Evolutionary conservation across 2,329 filamentous ascomycete species (phyloP).

Genomic region (Camptophora hylomeconis): DNA sequence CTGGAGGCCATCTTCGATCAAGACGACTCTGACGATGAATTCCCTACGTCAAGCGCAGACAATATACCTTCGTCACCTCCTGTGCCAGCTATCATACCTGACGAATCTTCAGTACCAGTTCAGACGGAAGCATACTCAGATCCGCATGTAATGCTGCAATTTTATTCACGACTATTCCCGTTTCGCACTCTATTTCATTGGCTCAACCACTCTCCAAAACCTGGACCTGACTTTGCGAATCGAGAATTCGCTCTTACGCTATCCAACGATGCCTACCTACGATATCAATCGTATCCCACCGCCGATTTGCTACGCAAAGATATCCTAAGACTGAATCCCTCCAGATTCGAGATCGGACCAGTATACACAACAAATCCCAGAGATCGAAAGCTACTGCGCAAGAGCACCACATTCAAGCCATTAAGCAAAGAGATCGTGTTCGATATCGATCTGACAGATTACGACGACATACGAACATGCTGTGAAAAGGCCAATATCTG

Average conservation of each 20-base stretch:
- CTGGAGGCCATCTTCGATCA: conserved; percentile 44
- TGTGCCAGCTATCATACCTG: conserved; percentile 24
- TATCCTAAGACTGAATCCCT: conserved; percentile 73
- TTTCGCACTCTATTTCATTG: conserved; percentile 94
- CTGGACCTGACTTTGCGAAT: conserved; percentile 77
- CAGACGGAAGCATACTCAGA: conserved; percentile 7
- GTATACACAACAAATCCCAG: conserved; percentile 89
- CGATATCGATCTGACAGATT: conserved; percentile 98
- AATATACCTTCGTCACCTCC: conserved; percentile 23
- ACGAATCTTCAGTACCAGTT: conserved; percentile 18
- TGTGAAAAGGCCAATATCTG: conserved; percentile 91
- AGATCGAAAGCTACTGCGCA: conserved; percentile 77
- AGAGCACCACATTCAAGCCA: conserved; percentile 70
- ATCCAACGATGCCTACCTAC: conserved; percentile 80
- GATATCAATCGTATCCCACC: conserved; percentile 71
- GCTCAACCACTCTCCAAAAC: conserved; percentile 85
- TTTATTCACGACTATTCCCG: conserved; percentile 91
- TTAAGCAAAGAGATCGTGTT: conserved; percentile 91
- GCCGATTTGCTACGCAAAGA: conserved; percentile 74
- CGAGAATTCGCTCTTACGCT: conserved; percentile 94
- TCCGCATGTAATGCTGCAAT: conserved; percentile 76
- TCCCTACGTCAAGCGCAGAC: conserved; percentile 37
- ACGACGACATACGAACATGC: conserved; percentile 92
- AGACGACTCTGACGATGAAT: conserved; percentile 35
- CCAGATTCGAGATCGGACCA: conserved; percentile 96